phyloP scores from a whole-genome alignment of 1,284 basidiomycete species.

The Apiotrichum siamense region DNA sequence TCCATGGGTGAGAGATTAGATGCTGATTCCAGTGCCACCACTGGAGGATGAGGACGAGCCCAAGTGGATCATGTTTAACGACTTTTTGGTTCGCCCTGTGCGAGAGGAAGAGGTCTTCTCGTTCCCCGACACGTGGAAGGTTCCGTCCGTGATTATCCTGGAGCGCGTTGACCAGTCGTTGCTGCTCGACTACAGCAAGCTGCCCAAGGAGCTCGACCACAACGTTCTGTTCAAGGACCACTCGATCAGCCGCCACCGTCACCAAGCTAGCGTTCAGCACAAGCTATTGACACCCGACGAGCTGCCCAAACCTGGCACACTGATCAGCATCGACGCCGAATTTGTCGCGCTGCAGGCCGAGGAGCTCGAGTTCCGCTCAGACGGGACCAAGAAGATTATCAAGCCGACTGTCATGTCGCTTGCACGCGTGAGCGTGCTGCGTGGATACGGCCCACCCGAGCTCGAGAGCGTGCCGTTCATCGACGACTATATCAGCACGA shows the following conservation, averaged over 20 bases:
- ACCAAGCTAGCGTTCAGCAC: conserved; percentile 68
- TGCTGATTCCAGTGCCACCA: conserved; percentile 48
- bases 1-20: conserved; percentile 45
- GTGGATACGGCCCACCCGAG: conserved; percentile 63
- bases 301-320: conserved; percentile 73
- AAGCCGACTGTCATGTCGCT: conserved; percentile 85
- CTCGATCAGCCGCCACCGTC: conserved; percentile 78
- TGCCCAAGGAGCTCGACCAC: conserved; percentile 66
- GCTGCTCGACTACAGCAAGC: conserved; percentile 58
- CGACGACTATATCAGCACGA: conserved; percentile 95
- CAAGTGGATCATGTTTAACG: conserved; percentile 94
- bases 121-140: conserved; percentile 90
- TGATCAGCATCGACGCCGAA: conserved; percentile 94
- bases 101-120: conserved; percentile 78
- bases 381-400: conserved; percentile 87
- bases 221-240: conserved; percentile 78
- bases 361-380: conserved; percentile 89
- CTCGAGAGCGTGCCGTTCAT: conserved; percentile 85
- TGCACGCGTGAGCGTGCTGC: conserved; percentile 88
- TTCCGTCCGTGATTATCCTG: conserved; percentile 80
- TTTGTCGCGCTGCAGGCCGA: conserved; percentile 98
- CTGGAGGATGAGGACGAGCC: conserved; percentile 53
- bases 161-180: conserved; percentile 64
- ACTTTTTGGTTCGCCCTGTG: conserved; percentile 83
- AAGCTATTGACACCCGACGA: conserved; percentile 66